Evolutionary conservation across 371 early-diverging fungal genomes (phyloP).

Genomic region (Circinella minor): DNA sequence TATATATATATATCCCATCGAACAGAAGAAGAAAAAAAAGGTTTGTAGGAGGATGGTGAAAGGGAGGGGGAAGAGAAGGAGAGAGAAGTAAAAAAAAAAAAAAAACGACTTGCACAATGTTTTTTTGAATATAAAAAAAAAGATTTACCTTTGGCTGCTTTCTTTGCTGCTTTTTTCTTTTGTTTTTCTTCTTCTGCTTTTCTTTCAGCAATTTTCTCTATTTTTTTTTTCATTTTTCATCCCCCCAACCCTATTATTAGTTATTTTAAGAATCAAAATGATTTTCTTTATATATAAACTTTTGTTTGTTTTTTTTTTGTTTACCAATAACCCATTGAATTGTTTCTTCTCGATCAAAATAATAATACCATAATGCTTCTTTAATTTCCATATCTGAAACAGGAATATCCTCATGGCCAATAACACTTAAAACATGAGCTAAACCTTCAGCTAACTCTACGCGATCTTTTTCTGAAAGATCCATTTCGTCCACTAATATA

Average conservation of each 20-base stretch:
- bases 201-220: constrained; percentile 44
- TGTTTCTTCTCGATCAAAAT: constrained; percentile 62
- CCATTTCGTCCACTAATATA: constrained; percentile 37
- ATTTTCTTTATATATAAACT: neutral
- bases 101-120: constrained; percentile 7
- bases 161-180: constrained; percentile 42
- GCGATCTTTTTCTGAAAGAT: constrained; percentile 50
- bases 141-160: constrained; percentile 40
- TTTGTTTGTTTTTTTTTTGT: no score
- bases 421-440: constrained; percentile 50
- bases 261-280: neutral
- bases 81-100: constrained; percentile 5
- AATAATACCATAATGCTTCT: constrained; percentile 71
- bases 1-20: neutral
- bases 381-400: constrained; percentile 62
- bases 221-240: no score
- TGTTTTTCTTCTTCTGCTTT: constrained; percentile 49
- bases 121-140: neutral
- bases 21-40: no score
- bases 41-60: neutral
- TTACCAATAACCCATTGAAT: constrained; percentile 65
- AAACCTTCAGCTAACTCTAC: constrained; percentile 59
- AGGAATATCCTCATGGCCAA: constrained; percentile 50
- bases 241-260: no score
- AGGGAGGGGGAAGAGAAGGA: neutral